Percentiles rank a stretch among this genome's conserved stretches.
phyloP scores from a whole-genome alignment of 306 rosid genomes.

The Glycine tomentella region DNA sequence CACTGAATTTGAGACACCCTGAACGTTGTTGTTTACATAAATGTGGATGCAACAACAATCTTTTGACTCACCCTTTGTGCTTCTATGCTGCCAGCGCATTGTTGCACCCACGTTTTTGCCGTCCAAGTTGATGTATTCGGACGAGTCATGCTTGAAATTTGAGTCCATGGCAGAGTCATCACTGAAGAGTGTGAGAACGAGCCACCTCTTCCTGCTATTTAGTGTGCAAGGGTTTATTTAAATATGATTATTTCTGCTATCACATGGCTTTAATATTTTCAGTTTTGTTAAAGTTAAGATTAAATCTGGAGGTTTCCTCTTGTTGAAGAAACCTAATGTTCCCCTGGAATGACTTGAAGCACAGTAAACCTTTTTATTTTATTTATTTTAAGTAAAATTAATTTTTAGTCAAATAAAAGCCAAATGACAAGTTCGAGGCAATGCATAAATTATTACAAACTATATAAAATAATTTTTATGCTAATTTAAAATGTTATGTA shows the following conservation, averaged over 20 bases:
- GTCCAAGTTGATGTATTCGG: slow-evolving; percentile 54
- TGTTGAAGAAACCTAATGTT: slow-evolving; percentile 46
- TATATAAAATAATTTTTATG: too few species aligned
- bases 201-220: not conserved
- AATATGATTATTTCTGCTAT: slow-evolving; percentile 10
- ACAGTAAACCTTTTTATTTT: slow-evolving; percentile 1
- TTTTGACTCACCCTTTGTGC: slow-evolving; percentile 46
- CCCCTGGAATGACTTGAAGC: slow-evolving; percentile 43
- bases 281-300: not conserved
- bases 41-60: slow-evolving; percentile 59
- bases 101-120: slow-evolving; percentile 57
- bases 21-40: slow-evolving; percentile 59
- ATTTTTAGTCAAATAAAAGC: too few species aligned
- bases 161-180: slow-evolving; percentile 39
- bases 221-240: not conserved
- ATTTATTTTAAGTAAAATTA: too few species aligned
- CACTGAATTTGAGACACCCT: slow-evolving; percentile 58
- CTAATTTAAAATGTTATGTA: not conserved
- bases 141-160: slow-evolving; percentile 45
- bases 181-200: not conserved
- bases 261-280: slow-evolving; percentile 20
- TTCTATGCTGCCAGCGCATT: slow-evolving; percentile 52
- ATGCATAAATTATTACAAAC: too few species aligned
- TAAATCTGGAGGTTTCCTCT: slow-evolving; percentile 44
- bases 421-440: too few species aligned